phyloP scores from a whole-genome alignment of 305 asterid genomes.

The Salvia sclarea region DNA sequence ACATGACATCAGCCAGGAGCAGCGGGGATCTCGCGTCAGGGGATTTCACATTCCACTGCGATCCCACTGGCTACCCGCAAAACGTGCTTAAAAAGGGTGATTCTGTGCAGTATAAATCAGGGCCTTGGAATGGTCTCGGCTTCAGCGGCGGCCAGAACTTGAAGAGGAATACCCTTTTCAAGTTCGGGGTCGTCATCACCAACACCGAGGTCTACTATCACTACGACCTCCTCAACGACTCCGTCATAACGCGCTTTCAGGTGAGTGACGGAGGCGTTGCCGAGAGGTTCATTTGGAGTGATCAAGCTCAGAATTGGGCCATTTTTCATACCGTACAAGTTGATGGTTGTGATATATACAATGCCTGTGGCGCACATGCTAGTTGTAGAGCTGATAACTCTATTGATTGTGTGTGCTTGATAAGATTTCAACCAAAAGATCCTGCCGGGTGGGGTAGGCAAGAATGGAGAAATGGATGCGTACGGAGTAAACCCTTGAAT shows the following conservation, averaged over 20 bases:
- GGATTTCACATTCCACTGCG: background rate
- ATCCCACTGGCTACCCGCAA: conserved; percentile 28
- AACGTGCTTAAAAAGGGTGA: background rate
- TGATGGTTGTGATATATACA: conserved; percentile 19
- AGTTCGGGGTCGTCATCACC: background rate
- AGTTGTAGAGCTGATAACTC: background rate
- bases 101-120: background rate
- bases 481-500: conserved; percentile 1
- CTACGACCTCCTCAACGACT: background rate
- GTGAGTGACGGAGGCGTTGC: background rate
- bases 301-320: background rate
- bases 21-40: background rate
- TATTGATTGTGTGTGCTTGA: conserved; percentile 19
- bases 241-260: background rate
- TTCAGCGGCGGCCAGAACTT: conserved; percentile 15
- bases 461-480: conserved; percentile 21
- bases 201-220: background rate
- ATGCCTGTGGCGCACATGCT: conserved; percentile 17
- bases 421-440: conserved; percentile 13
- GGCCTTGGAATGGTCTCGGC: conserved; percentile 33
- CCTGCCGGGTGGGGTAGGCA: background rate
- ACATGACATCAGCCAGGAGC: background rate
- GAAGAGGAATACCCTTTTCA: background rate
- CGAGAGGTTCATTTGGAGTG: conserved; percentile 1
- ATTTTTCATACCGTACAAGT: background rate